Evolutionary conservation across 2,329 filamentous ascomycete species (phyloP).

Genomic region (Aureobasidium uvarum): DNA sequence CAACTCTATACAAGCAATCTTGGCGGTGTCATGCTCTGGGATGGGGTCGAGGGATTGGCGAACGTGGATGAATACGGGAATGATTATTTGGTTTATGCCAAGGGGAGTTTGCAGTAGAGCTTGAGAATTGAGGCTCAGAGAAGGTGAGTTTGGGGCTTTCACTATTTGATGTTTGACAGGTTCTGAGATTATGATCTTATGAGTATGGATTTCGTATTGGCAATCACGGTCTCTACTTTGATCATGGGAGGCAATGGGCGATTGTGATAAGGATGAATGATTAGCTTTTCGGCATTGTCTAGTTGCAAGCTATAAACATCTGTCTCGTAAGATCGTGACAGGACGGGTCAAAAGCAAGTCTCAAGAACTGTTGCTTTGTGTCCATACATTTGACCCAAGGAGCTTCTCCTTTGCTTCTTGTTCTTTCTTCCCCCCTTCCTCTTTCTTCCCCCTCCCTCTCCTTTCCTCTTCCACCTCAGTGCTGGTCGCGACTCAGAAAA

Average conservation of each 20-base stretch:
- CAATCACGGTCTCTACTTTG: background rate
- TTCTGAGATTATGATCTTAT: background rate
- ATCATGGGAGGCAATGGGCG: background rate
- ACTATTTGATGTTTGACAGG: background rate
- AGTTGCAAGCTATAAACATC: constrained; percentile 2
- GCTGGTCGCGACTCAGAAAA: background rate
- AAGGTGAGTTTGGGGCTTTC: background rate
- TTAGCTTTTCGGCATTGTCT: background rate
- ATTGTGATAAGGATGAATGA: background rate
- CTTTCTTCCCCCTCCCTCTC: background rate
- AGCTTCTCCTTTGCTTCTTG: no score
- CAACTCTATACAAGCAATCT: constrained; percentile 37
- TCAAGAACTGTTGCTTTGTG: background rate
- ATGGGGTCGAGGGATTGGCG: constrained; percentile 33
- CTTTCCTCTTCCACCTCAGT: constrained; percentile 9
- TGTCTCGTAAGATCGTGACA: background rate
- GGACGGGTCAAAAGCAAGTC: background rate
- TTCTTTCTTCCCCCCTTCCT: no score
- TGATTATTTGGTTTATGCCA: constrained; percentile 27
- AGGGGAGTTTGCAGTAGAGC: constrained; percentile 7
- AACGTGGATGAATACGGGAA: constrained; percentile 34
- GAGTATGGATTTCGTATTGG: background rate
- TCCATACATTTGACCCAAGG: background rate
- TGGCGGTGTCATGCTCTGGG: constrained; percentile 47
- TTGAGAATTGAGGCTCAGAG: background rate